These are phyloP conservation scores for Aspergillus taichungensis DNA, from an alignment of 495 filamentous ascomycete species.

Conservation along the genomic window DNA sequence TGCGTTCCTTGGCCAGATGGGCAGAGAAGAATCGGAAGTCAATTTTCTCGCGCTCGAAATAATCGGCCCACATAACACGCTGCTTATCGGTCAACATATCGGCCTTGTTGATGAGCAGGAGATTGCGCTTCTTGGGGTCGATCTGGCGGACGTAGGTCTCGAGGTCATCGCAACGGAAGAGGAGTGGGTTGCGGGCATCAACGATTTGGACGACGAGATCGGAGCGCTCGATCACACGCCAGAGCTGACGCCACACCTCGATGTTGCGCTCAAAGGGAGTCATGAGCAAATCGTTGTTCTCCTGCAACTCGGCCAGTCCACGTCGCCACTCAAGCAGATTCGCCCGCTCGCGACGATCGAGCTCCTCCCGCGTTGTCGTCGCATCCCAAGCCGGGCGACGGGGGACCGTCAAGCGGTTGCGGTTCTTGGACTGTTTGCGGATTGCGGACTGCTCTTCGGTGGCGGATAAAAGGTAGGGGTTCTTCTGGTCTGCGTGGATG, in stretches of 20 bases:
- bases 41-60: conserved; percentile 74
- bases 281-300: conserved; percentile 89
- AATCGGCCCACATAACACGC: conserved; percentile 75
- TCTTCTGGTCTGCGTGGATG: conserved; percentile 89
- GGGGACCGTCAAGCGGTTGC: conserved; percentile 73
- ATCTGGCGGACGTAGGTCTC: conserved; percentile 93
- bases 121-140: conserved; percentile 75
- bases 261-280: conserved; percentile 97
- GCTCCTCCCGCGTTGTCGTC: conserved; percentile 67
- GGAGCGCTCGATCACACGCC: conserved; percentile 95
- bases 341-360: conserved; percentile 72
- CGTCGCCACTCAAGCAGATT: conserved; percentile 83
- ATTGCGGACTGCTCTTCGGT: conserved; percentile 72
- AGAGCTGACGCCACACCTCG: conserved; percentile 97
- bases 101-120: conserved; percentile 95
- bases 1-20: conserved; percentile 76
- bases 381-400: conserved; percentile 83
- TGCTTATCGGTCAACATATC: conserved; percentile 96
- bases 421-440: conserved; percentile 75
- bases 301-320: conserved; percentile 83
- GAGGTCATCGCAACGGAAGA: conserved; percentile 90
- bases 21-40: conserved; percentile 95
- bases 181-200: conserved; percentile 87
- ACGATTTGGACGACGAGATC: conserved; percentile 98
- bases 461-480: conserved; percentile 84